These are phyloP conservation scores for Chrysanthemum makinoi DNA, from an alignment of 129 eudicot species.

Conservation along the genomic window DNA sequence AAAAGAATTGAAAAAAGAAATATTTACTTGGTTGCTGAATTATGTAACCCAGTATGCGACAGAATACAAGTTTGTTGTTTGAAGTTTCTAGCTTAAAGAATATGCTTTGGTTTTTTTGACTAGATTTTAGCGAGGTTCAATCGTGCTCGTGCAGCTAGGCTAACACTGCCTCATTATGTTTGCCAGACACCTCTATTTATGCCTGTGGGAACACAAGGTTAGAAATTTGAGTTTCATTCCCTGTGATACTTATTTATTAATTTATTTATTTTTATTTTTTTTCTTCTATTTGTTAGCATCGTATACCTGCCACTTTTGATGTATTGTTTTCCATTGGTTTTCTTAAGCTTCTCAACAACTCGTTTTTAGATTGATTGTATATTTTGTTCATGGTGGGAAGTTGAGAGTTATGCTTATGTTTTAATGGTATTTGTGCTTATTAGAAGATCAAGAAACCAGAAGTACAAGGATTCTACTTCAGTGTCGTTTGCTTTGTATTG, in stretches of 20 bases:
- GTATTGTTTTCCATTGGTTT: neutral
- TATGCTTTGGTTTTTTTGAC: constrained; percentile 11
- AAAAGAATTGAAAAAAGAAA: neutral
- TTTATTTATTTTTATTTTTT: neutral
- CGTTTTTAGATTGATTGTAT: neutral
- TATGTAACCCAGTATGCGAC: neutral
- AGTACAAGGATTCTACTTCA: neutral
- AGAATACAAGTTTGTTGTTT: constrained; percentile 1
- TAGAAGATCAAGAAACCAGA: neutral
- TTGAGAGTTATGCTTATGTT: neutral
- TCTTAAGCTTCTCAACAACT: neutral
- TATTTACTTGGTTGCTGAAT: constrained; percentile 14
- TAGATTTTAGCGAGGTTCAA: constrained; percentile 90
- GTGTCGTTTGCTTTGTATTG: neutral
- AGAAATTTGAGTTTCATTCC: constrained; percentile 11
- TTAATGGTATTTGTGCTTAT: neutral
- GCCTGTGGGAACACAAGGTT: constrained; percentile 99
- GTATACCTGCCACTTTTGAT: neutral
- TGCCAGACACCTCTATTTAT: constrained; percentile 90
- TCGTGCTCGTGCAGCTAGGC: constrained; percentile 87
- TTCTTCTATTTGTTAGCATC: constrained; percentile 1
- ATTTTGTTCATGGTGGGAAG: neutral
- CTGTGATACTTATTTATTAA: neutral
- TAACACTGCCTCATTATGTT: constrained; percentile 76
- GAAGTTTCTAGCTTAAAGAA: constrained; percentile 6